Percentiles rank a stretch among this genome's conserved stretches.
phyloP scores from a whole-genome alignment of 2,329 filamentous ascomycete genomes.

The Fusarium sp. region DNA sequence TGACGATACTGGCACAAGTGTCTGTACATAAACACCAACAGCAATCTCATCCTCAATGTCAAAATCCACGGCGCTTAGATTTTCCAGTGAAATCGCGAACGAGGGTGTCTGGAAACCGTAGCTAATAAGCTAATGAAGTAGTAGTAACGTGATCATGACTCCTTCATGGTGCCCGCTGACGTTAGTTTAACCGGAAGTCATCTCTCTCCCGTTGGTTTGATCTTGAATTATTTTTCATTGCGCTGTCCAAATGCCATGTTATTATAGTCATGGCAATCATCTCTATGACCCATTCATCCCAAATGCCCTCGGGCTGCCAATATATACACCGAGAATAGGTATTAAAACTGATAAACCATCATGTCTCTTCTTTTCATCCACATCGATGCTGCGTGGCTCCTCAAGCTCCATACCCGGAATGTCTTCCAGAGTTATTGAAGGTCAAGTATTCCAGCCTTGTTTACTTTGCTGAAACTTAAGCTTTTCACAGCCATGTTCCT shows the following conservation, averaged over 20 bases:
- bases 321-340: slow-evolving; percentile 48
- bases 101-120: no score
- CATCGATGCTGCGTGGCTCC: slow-evolving; percentile 1
- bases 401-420: slow-evolving; percentile 2
- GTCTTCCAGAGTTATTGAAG: background rate
- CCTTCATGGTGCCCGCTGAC: slow-evolving; percentile 9
- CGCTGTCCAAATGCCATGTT: slow-evolving; percentile 39
- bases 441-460: background rate
- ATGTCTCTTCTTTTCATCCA: slow-evolving; percentile 32
- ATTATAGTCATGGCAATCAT: slow-evolving; percentile 31
- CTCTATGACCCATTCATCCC: slow-evolving; percentile 37
- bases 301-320: slow-evolving; percentile 36
- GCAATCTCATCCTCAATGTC: background rate
- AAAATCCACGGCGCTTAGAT: background rate
- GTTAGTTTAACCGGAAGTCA: background rate
- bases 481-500: slow-evolving; percentile 12
- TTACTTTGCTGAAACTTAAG: background rate
- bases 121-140: background rate
- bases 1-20: background rate
- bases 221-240: slow-evolving; percentile 27
- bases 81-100: background rate
- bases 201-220: background rate
- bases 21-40: background rate
- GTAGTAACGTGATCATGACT: slow-evolving; percentile 12
- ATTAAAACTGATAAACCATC: slow-evolving; percentile 48